Percentiles rank a stretch among this genome's conserved stretches.
Conservation (phyloP, 768 basidiomycete genomes). For the Calocera cornea region DNA sequence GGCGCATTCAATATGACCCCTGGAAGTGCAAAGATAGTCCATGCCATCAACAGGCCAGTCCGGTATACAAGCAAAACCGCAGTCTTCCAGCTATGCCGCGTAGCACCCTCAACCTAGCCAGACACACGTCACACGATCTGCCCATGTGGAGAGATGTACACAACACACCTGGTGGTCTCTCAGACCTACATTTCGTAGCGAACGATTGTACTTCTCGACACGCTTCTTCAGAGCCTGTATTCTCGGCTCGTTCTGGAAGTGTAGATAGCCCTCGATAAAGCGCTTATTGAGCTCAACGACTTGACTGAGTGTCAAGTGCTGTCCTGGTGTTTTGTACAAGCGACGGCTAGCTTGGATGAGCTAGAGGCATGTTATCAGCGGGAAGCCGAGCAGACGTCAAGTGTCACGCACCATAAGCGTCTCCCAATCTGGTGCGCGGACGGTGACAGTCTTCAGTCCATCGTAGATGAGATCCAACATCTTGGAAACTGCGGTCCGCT, state of each 20-base stretch:
- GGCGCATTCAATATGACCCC: constrained; percentile 85
- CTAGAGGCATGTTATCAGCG: constrained; percentile 29
- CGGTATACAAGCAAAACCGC: constrained; percentile 78
- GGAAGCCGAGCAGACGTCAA: neutral
- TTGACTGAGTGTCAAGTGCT: constrained; percentile 85
- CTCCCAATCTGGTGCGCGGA: constrained; percentile 95
- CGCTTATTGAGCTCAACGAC: constrained; percentile 90
- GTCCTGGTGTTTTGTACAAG: constrained; percentile 86
- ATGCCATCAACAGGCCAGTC: constrained; percentile 56
- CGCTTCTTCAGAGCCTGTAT: constrained; percentile 69
- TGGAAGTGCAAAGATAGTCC: constrained; percentile 76
- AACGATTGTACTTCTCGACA: constrained; percentile 81
- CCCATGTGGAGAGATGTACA: too few species aligned
- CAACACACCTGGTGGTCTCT: constrained; percentile 78
- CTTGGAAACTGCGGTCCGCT: constrained; percentile 83
- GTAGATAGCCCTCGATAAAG: constrained; percentile 80
- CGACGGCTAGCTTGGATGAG: constrained; percentile 90
- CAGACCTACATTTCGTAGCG: constrained; percentile 75
- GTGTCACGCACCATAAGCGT: constrained; percentile 73
- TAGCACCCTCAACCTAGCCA: constrained; percentile 67
- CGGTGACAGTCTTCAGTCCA: constrained; percentile 86
- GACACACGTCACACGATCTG: neutral
- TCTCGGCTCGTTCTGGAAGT: constrained; percentile 84
- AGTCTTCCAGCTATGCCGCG: constrained; percentile 76
- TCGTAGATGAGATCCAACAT: constrained; percentile 87